Evolutionary conservation across 257 asterid genomes (phyloP).

Genomic region (Scutellaria baicalensis): DNA sequence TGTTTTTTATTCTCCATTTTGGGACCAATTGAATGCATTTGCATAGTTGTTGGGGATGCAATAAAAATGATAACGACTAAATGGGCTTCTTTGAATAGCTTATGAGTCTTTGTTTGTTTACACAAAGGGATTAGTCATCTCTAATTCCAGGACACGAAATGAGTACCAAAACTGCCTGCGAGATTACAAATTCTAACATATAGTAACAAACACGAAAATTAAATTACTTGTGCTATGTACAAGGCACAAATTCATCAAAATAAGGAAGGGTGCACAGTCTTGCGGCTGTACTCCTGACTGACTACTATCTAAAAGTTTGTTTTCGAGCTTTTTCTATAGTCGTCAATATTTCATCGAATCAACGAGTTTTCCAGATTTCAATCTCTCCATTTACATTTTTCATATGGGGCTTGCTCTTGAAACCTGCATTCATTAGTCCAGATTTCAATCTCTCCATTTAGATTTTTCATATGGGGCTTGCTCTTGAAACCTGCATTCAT

Average conservation of each 20-base stretch:
- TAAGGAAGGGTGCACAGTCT: slow-evolving; percentile 11
- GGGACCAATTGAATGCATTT: neutral
- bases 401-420: slow-evolving; percentile 86
- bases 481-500: slow-evolving; percentile 67
- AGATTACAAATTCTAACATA: neutral
- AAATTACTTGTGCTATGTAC: slow-evolving; percentile 8
- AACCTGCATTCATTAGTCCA: slow-evolving; percentile 37
- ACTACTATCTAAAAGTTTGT: neutral
- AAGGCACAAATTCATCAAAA: slow-evolving; percentile 6
- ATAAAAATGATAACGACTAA: too few species aligned
- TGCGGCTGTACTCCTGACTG: slow-evolving; percentile 2
- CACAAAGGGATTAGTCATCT: too few species aligned
- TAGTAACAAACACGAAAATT: neutral
- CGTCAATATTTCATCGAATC: too few species aligned
- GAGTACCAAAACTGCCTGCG: neutral
- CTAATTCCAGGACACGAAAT: too few species aligned
- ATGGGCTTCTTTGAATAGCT: too few species aligned
- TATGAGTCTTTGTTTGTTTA: too few species aligned
- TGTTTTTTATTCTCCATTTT: neutral
- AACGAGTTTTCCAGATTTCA: too few species aligned
- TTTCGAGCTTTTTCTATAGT: too few species aligned
- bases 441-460: neutral
- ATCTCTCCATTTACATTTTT: neutral
- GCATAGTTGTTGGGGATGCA: too few species aligned
- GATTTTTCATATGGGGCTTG: slow-evolving; percentile 58